Evolutionary conservation across 177 flowering plant species (phyloP).

Genomic region (Tripterygium wilfordii): DNA sequence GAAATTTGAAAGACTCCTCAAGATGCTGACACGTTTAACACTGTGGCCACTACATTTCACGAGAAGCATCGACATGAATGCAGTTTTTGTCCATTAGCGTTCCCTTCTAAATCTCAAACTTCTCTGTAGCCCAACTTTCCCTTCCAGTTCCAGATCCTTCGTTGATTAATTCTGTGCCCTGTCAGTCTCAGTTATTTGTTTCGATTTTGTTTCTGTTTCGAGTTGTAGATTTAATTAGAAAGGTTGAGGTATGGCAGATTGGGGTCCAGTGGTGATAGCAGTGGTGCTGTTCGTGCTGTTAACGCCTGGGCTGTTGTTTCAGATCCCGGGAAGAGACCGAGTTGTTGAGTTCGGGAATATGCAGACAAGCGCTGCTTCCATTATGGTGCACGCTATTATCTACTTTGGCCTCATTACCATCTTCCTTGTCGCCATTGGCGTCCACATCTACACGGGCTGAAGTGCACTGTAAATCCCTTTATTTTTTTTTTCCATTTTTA

Average conservation of each 20-base stretch:
- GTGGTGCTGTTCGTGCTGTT: constrained; percentile 30
- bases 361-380: constrained; percentile 40
- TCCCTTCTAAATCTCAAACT: too few relatives aligned
- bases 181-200: background rate
- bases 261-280: constrained; percentile 39
- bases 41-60: too few relatives aligned
- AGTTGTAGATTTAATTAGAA: background rate
- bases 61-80: too few relatives aligned
- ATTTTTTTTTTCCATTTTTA: too few relatives aligned
- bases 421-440: constrained; percentile 37
- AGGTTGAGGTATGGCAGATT: constrained; percentile 29
- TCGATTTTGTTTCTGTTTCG: constrained; percentile 6
- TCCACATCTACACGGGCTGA: constrained; percentile 39
- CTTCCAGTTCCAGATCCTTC: too few relatives aligned
- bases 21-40: too few relatives aligned
- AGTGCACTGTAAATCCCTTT: background rate
- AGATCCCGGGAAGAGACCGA: constrained; percentile 33
- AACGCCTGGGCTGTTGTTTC: constrained; percentile 37
- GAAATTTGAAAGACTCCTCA: too few relatives aligned
- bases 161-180: too few relatives aligned
- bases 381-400: constrained; percentile 44
- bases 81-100: too few relatives aligned
- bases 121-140: too few relatives aligned
- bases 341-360: constrained; percentile 42
- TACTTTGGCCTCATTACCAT: constrained; percentile 45